Percentiles rank a stretch among this genome's conserved stretches.
These are phyloP conservation scores for Emergomyces orientalis DNA, from an alignment of 2,329 filamentous ascomycete genomes.

Conservation along the genomic window DNA sequence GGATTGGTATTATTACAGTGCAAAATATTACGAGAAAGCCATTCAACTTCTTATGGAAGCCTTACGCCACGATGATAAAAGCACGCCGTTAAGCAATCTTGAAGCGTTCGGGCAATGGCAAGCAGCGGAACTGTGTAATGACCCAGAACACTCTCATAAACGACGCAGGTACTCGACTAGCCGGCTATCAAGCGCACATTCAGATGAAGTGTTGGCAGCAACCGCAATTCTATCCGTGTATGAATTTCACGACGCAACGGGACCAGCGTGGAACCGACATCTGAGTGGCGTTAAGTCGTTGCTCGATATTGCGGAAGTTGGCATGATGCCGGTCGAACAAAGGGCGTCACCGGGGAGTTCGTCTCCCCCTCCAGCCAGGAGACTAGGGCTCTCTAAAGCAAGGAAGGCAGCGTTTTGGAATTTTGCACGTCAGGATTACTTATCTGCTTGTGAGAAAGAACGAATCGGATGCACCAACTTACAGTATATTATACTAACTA, in stretches of 20 bases:
- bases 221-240: conserved; percentile 59
- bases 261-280: conserved; percentile 54
- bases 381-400: conserved; percentile 43
- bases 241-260: conserved; percentile 57
- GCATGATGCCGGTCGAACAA: conserved; percentile 33
- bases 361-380: conserved; percentile 24
- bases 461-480: not conserved
- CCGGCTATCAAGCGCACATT: conserved; percentile 31
- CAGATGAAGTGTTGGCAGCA: conserved; percentile 54
- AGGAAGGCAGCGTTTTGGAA: conserved; percentile 58
- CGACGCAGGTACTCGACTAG: conserved; percentile 38
- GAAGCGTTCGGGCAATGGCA: conserved; percentile 32
- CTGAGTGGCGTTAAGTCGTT: conserved; percentile 57
- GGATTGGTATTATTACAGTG: conserved; percentile 53
- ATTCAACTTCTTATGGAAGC: conserved; percentile 48
- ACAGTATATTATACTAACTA: conserved; percentile 8
- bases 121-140: conserved; percentile 25
- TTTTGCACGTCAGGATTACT: conserved; percentile 56
- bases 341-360: conserved; percentile 35
- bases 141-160: conserved; percentile 39
- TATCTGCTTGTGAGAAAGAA: conserved; percentile 47
- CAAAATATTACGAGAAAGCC: conserved; percentile 55
- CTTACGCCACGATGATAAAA: conserved; percentile 30
- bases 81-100: conserved; percentile 26
- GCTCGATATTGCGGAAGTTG: conserved; percentile 40